A percentile compares a stretch with the other conserved stretches of the same genome.
Conservation (phyloP, 2,329 filamentous ascomycete genomes). For the Ophiostoma sp. region DNA sequence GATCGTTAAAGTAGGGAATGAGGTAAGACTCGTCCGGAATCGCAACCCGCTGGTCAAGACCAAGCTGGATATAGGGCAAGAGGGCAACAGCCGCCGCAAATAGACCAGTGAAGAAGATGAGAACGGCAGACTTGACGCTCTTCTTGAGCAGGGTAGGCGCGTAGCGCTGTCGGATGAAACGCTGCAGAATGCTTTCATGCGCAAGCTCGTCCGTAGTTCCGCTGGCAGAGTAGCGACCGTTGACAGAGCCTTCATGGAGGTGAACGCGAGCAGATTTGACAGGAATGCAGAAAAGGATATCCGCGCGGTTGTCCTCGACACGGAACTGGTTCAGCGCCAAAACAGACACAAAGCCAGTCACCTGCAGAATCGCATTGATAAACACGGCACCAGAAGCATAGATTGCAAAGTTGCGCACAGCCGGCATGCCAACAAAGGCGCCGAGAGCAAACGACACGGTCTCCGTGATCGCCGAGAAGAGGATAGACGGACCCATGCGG, state of each 20-base stretch:
- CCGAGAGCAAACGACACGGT: conserved; percentile 90
- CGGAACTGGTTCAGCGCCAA: conserved; percentile 85
- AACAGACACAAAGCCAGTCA: conserved; percentile 94
- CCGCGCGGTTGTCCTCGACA: conserved; percentile 80
- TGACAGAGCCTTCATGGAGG: conserved; percentile 46
- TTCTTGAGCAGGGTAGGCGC: conserved; percentile 75
- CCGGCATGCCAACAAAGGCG: conserved; percentile 94
- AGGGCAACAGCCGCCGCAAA: conserved; percentile 82
- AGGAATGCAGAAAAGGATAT: conserved; percentile 86
- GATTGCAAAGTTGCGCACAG: conserved; percentile 92
- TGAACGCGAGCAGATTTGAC: conserved; percentile 68
- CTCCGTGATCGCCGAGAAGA: conserved; percentile 91
- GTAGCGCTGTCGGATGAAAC: conserved; percentile 85
- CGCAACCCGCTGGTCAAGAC: conserved; percentile 89
- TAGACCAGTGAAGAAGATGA: conserved; percentile 78
- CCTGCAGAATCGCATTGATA: conserved; percentile 93
- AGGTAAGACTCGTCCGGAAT: conserved; percentile 91
- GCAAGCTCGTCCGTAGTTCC: conserved; percentile 63
- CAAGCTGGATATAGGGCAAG: conserved; percentile 76
- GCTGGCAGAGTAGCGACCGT: conserved; percentile 34
- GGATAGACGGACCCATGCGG: conserved; percentile 92
- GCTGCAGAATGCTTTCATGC: conserved; percentile 77
- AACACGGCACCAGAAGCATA: conserved; percentile 95
- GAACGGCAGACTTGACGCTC: conserved; percentile 69
- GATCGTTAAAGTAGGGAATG: conserved; percentile 92